phyloP scores from a whole-genome alignment of 805 yeast species.

The Candida jianshihensis region DNA sequence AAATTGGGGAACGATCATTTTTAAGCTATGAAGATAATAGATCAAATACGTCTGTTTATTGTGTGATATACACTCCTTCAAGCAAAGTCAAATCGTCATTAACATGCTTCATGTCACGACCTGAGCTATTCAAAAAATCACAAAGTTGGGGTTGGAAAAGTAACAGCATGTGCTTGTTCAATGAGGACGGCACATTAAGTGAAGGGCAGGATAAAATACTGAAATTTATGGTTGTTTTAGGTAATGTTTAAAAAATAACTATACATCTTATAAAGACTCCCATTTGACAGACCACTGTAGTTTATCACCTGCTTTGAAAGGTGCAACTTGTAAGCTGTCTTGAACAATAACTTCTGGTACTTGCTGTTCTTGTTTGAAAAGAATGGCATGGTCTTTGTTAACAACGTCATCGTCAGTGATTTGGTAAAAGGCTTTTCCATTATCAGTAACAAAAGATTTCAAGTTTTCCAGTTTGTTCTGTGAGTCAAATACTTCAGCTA shows the following conservation, averaged over 20 bases:
- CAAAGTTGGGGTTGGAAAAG: conserved; percentile 64
- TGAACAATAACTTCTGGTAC: conserved; percentile 55
- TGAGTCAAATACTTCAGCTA: conserved; percentile 80
- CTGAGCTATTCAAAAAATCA: conserved; percentile 42
- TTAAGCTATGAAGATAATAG: conserved; percentile 42
- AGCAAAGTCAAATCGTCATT: conserved; percentile 36
- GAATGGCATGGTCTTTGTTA: conserved; percentile 39
- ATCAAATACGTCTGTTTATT: conserved; percentile 39
- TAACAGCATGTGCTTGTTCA: conserved; percentile 44
- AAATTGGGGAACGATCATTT: conserved; percentile 20
- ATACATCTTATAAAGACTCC: conserved; percentile 29
- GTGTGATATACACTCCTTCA: conserved; percentile 49
- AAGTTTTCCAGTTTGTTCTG: conserved; percentile 57
- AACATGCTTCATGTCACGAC: conserved; percentile 50
- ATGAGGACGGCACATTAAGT: conserved; percentile 40
- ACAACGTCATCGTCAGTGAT: conserved; percentile 39
- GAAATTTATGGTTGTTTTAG: conserved; percentile 44
- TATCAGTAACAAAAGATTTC: conserved; percentile 66
- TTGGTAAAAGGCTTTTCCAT: conserved; percentile 67
- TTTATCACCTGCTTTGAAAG: conserved; percentile 77
- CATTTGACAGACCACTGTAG: conserved; percentile 73
- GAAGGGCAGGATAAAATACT: conserved; percentile 37
- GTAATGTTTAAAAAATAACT: conserved; percentile 19
- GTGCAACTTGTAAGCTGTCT: conserved; percentile 55
- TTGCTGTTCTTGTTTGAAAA: conserved; percentile 45